Evolutionary conservation across 306 rosid species (phyloP).

Genomic region (Lathyrus oleraceus): DNA sequence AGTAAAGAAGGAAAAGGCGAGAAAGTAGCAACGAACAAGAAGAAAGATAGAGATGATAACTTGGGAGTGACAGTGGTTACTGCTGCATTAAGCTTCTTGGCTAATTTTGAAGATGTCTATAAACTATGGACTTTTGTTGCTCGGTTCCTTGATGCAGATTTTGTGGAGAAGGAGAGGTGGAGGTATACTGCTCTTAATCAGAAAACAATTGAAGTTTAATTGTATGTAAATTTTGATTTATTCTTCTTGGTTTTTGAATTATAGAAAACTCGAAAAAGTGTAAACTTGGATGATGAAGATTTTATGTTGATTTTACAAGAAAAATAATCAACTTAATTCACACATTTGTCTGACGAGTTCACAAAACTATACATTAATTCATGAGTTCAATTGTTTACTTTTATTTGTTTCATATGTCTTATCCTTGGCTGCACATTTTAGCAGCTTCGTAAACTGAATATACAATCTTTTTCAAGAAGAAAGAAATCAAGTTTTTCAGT

Average conservation of each 20-base stretch:
- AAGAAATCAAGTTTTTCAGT: background rate
- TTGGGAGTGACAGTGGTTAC: slow-evolving; percentile 82
- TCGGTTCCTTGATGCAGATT: slow-evolving; percentile 91
- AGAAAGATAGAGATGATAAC: slow-evolving; percentile 44
- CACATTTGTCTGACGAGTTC: slow-evolving; percentile 32
- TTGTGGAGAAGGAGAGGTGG: slow-evolving; percentile 96
- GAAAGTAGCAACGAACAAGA: slow-evolving; percentile 41
- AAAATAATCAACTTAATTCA: slow-evolving; percentile 10
- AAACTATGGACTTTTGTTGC: slow-evolving; percentile 93
- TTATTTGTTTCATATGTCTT: slow-evolving; percentile 24
- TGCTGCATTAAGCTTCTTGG: slow-evolving; percentile 83
- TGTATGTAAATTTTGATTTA: slow-evolving; percentile 28
- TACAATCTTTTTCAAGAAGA: background rate
- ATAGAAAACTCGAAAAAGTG: slow-evolving; percentile 15
- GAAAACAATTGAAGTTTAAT: slow-evolving; percentile 71
- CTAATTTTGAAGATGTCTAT: slow-evolving; percentile 76
- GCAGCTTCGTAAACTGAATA: background rate
- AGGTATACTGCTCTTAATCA: slow-evolving; percentile 93
- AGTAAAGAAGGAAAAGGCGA: slow-evolving; percentile 45
- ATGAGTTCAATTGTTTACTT: slow-evolving; percentile 28
- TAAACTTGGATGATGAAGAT: slow-evolving; percentile 28
- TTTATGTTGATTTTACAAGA: slow-evolving; percentile 23
- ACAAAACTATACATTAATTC: slow-evolving; percentile 20
- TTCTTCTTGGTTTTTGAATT: slow-evolving; percentile 33
- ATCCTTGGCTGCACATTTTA: slow-evolving; percentile 17